Evolutionary conservation across 164 flowering plant species (phyloP).

Genomic region (Echeveria elegans): DNA sequence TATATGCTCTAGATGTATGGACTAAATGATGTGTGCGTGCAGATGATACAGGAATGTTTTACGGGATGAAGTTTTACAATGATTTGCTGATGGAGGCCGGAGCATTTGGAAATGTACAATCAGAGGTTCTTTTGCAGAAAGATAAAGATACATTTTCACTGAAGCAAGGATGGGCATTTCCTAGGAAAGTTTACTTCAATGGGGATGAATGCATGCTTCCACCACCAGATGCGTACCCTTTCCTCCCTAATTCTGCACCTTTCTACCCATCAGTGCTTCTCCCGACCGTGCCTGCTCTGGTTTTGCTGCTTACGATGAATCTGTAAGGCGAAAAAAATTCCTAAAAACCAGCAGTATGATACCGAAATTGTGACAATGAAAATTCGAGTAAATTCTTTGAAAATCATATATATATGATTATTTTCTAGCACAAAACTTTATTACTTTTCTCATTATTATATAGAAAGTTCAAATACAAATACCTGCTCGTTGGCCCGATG

Average conservation of each 20-base stretch:
- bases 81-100: constrained; percentile 80
- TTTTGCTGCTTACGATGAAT: background rate
- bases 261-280: background rate
- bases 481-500: too few species aligned
- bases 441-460: too few species aligned
- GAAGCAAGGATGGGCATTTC: constrained; percentile 84
- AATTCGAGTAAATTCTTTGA: too few species aligned
- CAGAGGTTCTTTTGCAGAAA: constrained; percentile 67
- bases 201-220: constrained; percentile 85
- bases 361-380: too few species aligned
- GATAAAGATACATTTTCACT: constrained; percentile 48
- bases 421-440: too few species aligned
- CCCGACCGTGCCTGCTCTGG: background rate
- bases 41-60: constrained; percentile 90
- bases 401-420: too few species aligned
- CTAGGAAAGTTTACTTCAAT: constrained; percentile 71
- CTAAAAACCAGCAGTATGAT: too few species aligned
- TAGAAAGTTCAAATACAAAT: too few species aligned
- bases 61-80: constrained; percentile 75
- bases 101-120: constrained; percentile 62
- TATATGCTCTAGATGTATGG: background rate
- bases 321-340: background rate
- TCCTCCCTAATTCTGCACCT: constrained; percentile 49
- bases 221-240: constrained; percentile 67
- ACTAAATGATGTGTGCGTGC: constrained; percentile 14